A percentile compares a stretch with the other conserved stretches of the same genome.
Evolutionary conservation across 2,329 filamentous ascomycete species (phyloP).

Genomic region (Aspergillus hiratsukae): DNA sequence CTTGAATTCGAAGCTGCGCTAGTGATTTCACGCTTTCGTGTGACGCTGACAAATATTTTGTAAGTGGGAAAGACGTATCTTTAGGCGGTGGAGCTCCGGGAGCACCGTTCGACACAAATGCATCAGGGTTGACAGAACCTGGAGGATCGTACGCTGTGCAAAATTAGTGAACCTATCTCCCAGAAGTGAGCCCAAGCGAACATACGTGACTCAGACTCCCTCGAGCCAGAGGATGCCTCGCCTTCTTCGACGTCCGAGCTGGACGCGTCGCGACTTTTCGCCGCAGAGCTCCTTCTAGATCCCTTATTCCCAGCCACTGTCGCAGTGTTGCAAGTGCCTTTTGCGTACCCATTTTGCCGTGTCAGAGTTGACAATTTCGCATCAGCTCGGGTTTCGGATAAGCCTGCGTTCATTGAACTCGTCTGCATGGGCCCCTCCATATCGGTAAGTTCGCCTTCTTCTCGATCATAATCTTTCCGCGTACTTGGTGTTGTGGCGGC

Average conservation of each 20-base stretch:
- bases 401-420: neutral
- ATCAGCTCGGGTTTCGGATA: neutral
- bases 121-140: conserved; percentile 21
- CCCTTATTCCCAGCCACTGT: neutral
- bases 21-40: conserved; percentile 20
- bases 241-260: conserved; percentile 22
- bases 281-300: neutral
- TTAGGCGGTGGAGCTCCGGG: neutral
- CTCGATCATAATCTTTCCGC: conserved; percentile 45
- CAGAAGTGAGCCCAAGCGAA: neutral
- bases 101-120: conserved; percentile 4
- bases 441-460: conserved; percentile 77
- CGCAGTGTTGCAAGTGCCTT: neutral
- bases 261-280: neutral
- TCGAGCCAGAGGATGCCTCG: conserved; percentile 19
- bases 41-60: neutral
- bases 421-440: conserved; percentile 44
- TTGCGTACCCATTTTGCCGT: neutral
- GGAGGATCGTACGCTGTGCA: conserved; percentile 33
- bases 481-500: conserved; percentile 20
- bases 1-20: conserved; percentile 43
- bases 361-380: neutral
- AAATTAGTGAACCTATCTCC: conserved; percentile 16
- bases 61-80: neutral
- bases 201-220: conserved; percentile 33